Conservation (phyloP, 2,329 filamentous ascomycete species). For the Botryotinia calthae region DNA sequence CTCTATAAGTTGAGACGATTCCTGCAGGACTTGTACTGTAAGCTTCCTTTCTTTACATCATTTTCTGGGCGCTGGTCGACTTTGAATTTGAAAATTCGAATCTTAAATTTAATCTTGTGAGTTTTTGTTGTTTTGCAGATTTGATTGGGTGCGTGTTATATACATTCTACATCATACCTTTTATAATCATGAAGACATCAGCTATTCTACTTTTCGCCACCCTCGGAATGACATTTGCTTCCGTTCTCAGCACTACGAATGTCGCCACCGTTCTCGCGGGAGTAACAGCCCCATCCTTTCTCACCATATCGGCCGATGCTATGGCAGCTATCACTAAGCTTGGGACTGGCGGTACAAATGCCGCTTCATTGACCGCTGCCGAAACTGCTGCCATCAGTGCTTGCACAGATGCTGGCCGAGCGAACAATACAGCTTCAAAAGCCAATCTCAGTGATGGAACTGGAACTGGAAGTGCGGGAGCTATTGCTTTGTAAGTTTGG, state of each 20-base stretch:
- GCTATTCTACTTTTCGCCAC: conserved; percentile 21
- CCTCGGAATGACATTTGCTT: conserved; percentile 24
- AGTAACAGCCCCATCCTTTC: conserved; percentile 22
- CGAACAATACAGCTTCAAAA: conserved; percentile 30
- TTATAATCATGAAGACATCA: conserved; percentile 23
- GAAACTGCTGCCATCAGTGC: conserved; percentile 26
- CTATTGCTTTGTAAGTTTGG: conserved; percentile 29
- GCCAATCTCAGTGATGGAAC: conserved; percentile 23
- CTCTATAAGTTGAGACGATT: conserved; percentile 24
- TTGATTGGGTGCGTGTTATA: not conserved
- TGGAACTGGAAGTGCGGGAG: conserved; percentile 26
- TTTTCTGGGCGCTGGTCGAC: conserved; percentile 26
- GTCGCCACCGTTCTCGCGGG: conserved; percentile 29
- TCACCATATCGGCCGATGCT: conserved; percentile 29
- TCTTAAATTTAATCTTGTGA: conserved; percentile 9
- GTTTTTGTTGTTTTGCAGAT: not conserved
- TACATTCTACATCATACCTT: not conserved
- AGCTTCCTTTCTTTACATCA: conserved; percentile 3
- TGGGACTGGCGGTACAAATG: conserved; percentile 28
- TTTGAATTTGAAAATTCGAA: not conserved
- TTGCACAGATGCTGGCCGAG: conserved; percentile 24
- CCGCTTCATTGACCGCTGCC: conserved; percentile 22
- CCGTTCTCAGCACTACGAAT: conserved; percentile 28
- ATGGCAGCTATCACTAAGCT: conserved; percentile 32
- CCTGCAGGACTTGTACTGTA: not conserved